Percentiles rank a stretch among this genome's conserved stretches.
phyloP scores from a whole-genome alignment of 139 green algal genomes.

The Chloropicon primus region DNA sequence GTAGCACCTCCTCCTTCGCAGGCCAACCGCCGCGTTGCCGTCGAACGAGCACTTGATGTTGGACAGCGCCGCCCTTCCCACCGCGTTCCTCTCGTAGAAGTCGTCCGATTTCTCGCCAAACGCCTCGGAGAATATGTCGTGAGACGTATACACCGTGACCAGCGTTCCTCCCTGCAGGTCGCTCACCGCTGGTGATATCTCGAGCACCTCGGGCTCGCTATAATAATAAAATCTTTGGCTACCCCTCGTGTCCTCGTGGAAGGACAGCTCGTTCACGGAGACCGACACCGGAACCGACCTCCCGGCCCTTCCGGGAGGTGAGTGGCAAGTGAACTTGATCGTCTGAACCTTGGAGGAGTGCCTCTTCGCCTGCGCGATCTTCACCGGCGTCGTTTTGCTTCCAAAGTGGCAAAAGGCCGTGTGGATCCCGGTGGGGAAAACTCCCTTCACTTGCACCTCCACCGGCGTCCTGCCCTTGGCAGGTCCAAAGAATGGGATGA shows the following conservation, averaged over 20 bases:
- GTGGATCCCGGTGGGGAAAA: not conserved
- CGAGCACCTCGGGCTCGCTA: not conserved
- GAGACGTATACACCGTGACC: not conserved
- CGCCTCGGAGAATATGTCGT: not conserved
- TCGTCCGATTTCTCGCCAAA: not conserved
- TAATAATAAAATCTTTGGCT: not conserved
- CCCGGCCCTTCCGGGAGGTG: not conserved
- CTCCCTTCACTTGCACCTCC: not conserved
- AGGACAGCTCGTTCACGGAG: not conserved
- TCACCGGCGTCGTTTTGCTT: not conserved
- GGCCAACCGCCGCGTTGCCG: not conserved
- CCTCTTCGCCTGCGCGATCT: not conserved
- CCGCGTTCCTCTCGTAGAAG: not conserved
- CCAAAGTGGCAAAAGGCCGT: not conserved
- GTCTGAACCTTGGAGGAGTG: not conserved
- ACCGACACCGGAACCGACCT: not conserved
- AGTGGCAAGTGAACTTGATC: not conserved
- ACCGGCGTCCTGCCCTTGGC: not conserved
- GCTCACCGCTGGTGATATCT: not conserved
- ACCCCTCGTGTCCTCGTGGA: no score
- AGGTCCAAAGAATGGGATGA: not conserved
- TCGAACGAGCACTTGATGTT: not conserved
- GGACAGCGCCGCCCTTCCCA: not conserved
- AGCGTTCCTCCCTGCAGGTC: not conserved
- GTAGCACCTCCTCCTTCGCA: not conserved